These are phyloP conservation scores for Dictyostelium gargantuum DNA, from an alignment of 208 protist species.

Conservation along the genomic window DNA sequence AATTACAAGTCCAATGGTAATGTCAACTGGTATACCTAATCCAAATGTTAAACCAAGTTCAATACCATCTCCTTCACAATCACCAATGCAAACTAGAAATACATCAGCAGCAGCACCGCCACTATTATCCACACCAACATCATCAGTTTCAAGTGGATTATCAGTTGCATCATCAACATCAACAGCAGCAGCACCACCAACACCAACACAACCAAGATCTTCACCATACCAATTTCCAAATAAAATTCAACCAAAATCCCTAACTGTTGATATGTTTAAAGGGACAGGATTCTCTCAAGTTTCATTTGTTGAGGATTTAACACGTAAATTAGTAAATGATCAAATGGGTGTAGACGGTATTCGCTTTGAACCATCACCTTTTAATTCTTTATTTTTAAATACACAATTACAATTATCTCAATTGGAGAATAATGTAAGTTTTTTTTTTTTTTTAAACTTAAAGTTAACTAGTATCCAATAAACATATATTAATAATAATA, in stretches of 20 bases:
- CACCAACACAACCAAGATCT: not conserved
- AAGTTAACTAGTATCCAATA: no score
- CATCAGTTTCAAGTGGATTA: not conserved
- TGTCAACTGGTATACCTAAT: not conserved
- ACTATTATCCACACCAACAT: not conserved
- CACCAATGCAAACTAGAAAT: not conserved
- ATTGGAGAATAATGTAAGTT: slow-evolving; percentile 1
- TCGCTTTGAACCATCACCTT: slow-evolving; percentile 27
- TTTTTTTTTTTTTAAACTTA: no score
- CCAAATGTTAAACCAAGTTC: not conserved
- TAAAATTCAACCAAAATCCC: slow-evolving; percentile 14
- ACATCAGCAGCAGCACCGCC: not conserved
- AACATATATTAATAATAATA: no score
- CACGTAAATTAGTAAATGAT: slow-evolving; percentile 35
- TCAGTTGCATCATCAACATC: not conserved
- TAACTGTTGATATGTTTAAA: slow-evolving; percentile 52
- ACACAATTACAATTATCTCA: slow-evolving; percentile 40
- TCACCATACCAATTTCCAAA: not conserved
- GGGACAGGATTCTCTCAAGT: slow-evolving; percentile 3
- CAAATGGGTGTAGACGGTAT: slow-evolving; percentile 4
- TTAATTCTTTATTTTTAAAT: slow-evolving; percentile 47
- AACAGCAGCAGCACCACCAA: no score
- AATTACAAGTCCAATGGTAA: not conserved
- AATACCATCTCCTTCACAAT: not conserved
- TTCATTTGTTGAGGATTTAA: slow-evolving; percentile 46